Percentiles rank a stretch among this genome's conserved stretches.
These are phyloP conservation scores for Globisporangium cylindrosporum DNA, from an alignment of 352 stramenopile genomes.

Conservation along the genomic window DNA sequence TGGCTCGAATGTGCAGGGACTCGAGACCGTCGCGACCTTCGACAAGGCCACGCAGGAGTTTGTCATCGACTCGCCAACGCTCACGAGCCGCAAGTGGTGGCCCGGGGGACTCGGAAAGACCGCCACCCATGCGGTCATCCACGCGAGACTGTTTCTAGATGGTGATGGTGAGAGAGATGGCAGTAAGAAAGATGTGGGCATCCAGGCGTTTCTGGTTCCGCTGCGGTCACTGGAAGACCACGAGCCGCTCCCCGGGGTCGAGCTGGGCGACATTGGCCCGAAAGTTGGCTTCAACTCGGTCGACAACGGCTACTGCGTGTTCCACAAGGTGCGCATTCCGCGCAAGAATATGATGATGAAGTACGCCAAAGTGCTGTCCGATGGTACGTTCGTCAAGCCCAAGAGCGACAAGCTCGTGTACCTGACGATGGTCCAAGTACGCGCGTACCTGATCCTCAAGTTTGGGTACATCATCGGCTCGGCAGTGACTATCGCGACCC, in stretches of 20 bases:
- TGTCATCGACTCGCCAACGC: slow-evolving; percentile 92
- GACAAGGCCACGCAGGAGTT: slow-evolving; percentile 89
- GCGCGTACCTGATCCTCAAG: slow-evolving; percentile 12
- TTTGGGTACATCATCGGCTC: slow-evolving; percentile 13
- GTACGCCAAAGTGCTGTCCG: slow-evolving; percentile 55
- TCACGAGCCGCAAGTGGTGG: slow-evolving; percentile 96
- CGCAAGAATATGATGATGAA: slow-evolving; percentile 73
- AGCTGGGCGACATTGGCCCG: slow-evolving; percentile 61
- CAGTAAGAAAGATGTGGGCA: slow-evolving; percentile 58
- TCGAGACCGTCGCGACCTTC: slow-evolving; percentile 93
- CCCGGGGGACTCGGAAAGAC: slow-evolving; percentile 91
- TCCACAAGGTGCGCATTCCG: slow-evolving; percentile 70
- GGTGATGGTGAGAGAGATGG: not conserved
- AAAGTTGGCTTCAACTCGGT: slow-evolving; percentile 75
- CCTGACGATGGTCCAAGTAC: slow-evolving; percentile 35
- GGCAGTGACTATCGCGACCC: slow-evolving; percentile 26
- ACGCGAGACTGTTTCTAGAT: slow-evolving; percentile 77
- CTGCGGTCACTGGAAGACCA: slow-evolving; percentile 86
- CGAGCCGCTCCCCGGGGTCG: slow-evolving; percentile 41
- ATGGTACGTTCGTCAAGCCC: slow-evolving; percentile 60
- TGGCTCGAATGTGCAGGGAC: slow-evolving; percentile 87
- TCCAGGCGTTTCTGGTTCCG: slow-evolving; percentile 96
- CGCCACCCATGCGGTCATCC: slow-evolving; percentile 91
- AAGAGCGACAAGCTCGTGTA: slow-evolving; percentile 62
- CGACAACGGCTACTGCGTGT: slow-evolving; percentile 76